A percentile compares a stretch with the other conserved stretches of the same genome.
Evolutionary conservation across 805 yeast species (phyloP).

Genomic region (Ogataea nonfermentans): DNA sequence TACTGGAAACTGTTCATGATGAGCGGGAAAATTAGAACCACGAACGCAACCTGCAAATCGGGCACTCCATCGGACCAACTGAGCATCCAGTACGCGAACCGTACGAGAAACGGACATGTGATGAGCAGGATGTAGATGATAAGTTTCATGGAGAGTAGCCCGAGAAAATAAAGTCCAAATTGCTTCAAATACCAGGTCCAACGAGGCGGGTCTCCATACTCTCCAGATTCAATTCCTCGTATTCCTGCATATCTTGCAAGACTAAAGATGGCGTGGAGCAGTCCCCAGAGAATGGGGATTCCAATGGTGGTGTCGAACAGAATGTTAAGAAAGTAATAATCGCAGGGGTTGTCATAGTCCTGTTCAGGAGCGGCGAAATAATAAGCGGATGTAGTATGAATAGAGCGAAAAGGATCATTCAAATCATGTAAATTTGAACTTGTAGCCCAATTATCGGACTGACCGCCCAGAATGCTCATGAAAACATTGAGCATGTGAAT

Average conservation of each 20-base stretch:
- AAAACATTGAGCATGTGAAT: slow-evolving; percentile 76
- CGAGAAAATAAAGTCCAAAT: slow-evolving; percentile 61
- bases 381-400: slow-evolving; percentile 16
- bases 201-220: slow-evolving; percentile 64
- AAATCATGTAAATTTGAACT: not conserved
- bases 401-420: no score
- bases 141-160: slow-evolving; percentile 57
- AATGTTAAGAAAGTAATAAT: slow-evolving; percentile 89
- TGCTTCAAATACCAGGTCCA: slow-evolving; percentile 70
- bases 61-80: slow-evolving; percentile 85
- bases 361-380: slow-evolving; percentile 20
- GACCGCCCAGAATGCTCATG: slow-evolving; percentile 58
- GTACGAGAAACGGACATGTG: slow-evolving; percentile 64
- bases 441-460: slow-evolving; percentile 22
- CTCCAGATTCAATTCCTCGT: slow-evolving; percentile 51
- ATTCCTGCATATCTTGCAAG: slow-evolving; percentile 43
- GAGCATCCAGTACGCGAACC: slow-evolving; percentile 67
- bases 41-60: slow-evolving; percentile 79
- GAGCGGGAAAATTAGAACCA: slow-evolving; percentile 79
- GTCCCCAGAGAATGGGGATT: slow-evolving; percentile 71
- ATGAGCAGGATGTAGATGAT: slow-evolving; percentile 56
- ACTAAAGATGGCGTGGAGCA: slow-evolving; percentile 51
- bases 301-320: slow-evolving; percentile 93
- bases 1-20: slow-evolving; percentile 73
- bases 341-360: slow-evolving; percentile 68